These are phyloP conservation scores for Cucurbitaria berberidis DNA, from an alignment of 2,329 filamentous ascomycete species.

Conservation along the genomic window DNA sequence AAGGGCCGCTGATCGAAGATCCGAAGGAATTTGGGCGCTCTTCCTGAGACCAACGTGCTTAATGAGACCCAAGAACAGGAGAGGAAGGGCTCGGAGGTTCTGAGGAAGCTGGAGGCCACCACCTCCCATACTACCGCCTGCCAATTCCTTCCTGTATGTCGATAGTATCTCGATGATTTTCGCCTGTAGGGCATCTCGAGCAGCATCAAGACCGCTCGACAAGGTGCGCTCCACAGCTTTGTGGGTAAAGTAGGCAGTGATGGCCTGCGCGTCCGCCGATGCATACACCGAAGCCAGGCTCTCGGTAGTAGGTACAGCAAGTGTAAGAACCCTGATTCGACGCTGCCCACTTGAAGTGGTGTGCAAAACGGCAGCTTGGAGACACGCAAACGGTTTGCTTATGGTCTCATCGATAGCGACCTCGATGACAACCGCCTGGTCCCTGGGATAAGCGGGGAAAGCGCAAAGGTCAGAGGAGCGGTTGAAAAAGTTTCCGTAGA, in stretches of 20 bases:
- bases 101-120: conserved; percentile 91
- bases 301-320: conserved; percentile 90
- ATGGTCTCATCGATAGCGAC: conserved; percentile 97
- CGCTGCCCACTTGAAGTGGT: conserved; percentile 98
- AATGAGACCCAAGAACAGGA: conserved; percentile 91
- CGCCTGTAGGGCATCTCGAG: conserved; percentile 85
- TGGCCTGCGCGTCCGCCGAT: conserved; percentile 90
- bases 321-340: conserved; percentile 90
- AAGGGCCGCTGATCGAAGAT: conserved; percentile 90
- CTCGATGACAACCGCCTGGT: conserved; percentile 97
- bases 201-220: conserved; percentile 84
- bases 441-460: conserved; percentile 95
- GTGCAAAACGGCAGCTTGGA: conserved; percentile 86
- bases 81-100: conserved; percentile 85
- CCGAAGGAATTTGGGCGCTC: conserved; percentile 53
- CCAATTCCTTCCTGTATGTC: conserved; percentile 96
- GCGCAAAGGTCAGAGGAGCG: conserved; percentile 95
- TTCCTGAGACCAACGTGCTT: conserved; percentile 74
- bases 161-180: conserved; percentile 92
- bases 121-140: conserved; percentile 91
- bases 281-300: conserved; percentile 91
- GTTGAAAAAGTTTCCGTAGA: conserved; percentile 99
- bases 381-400: conserved; percentile 85
- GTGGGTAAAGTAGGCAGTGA: conserved; percentile 94
- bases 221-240: conserved; percentile 93